Evolutionary conservation across 2,329 filamentous ascomycete genomes (phyloP).

Genomic region (Epichloe festucae): DNA sequence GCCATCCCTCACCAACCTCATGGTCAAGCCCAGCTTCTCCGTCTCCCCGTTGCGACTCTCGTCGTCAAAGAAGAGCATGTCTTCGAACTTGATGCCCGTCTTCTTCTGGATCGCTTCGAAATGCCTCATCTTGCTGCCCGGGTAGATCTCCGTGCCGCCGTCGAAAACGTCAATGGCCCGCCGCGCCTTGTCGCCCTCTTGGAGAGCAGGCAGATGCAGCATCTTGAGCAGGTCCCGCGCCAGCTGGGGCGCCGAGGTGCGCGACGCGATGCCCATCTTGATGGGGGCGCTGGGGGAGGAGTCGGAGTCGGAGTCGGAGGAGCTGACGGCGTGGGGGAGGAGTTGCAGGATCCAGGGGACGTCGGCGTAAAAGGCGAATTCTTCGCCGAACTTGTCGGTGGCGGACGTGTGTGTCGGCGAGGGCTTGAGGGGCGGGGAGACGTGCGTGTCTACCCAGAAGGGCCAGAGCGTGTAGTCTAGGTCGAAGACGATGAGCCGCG

Average conservation of each 20-base stretch:
- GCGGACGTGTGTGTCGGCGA: slow-evolving; percentile 29
- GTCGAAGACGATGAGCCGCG: slow-evolving; percentile 80
- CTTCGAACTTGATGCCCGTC: slow-evolving; percentile 58
- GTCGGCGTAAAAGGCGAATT: slow-evolving; percentile 53
- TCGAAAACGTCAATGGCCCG: slow-evolving; percentile 48
- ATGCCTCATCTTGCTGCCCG: slow-evolving; percentile 73
- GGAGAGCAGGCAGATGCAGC: slow-evolving; percentile 41
- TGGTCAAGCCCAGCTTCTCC: slow-evolving; percentile 63
- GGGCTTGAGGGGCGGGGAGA: slow-evolving; percentile 55
- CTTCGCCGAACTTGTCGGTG: slow-evolving; percentile 48
- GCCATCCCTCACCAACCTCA: slow-evolving; percentile 71
- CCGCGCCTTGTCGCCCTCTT: slow-evolving; percentile 21
- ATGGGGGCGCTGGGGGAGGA: slow-evolving; percentile 17
- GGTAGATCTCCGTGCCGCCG: slow-evolving; percentile 52
- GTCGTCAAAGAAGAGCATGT: slow-evolving; percentile 96
- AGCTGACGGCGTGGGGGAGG: slow-evolving; percentile 28
- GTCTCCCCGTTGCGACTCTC: slow-evolving; percentile 80
- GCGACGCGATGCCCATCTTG: slow-evolving; percentile 60
- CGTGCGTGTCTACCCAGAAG: slow-evolving; percentile 95
- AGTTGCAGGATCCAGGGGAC: slow-evolving; percentile 51
- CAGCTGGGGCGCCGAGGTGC: slow-evolving; percentile 67
- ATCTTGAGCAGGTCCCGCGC: slow-evolving; percentile 69
- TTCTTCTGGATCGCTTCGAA: slow-evolving; percentile 61
- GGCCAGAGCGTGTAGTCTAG: slow-evolving; percentile 98
- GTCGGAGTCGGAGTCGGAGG: slow-evolving; percentile 2